A percentile compares a stretch with the other conserved stretches of the same genome.
phyloP scores from a whole-genome alignment of 2,329 filamentous ascomycete species.

The Aspergillus sp. region DNA sequence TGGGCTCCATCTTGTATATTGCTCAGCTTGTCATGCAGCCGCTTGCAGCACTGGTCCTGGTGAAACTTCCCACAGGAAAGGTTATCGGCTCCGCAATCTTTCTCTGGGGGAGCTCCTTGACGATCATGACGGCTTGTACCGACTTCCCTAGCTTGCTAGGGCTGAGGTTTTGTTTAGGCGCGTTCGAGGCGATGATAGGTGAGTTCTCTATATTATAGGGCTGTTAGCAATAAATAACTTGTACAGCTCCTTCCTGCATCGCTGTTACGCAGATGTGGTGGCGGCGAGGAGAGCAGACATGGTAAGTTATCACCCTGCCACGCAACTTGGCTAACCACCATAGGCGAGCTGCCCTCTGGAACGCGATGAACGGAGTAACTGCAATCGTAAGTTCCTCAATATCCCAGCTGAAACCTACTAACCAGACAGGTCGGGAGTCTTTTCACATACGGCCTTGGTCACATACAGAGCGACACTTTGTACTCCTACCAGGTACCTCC shows the following conservation, averaged over 20 bases:
- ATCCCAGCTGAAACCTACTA: no score
- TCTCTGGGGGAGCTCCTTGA: conserved; percentile 53
- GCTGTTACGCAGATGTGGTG: conserved; percentile 65
- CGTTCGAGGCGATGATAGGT: conserved; percentile 33
- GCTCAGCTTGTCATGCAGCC: conserved; percentile 61
- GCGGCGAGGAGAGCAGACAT: conserved; percentile 58
- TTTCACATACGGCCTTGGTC: conserved; percentile 59
- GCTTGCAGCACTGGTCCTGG: conserved; percentile 49
- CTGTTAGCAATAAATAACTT: not conserved
- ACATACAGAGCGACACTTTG: conserved; percentile 51
- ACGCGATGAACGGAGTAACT: conserved; percentile 61
- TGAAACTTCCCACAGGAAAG: conserved; percentile 51
- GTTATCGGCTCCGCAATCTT: conserved; percentile 54
- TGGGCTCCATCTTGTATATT: conserved; percentile 62
- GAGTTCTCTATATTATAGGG: not conserved
- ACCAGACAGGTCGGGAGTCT: conserved; percentile 26
- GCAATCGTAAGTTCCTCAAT: conserved; percentile 52
- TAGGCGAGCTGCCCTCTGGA: conserved; percentile 56
- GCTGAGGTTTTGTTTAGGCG: conserved; percentile 46
- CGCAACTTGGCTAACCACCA: not conserved
- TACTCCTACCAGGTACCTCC: conserved; percentile 27
- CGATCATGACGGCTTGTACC: conserved; percentile 53
- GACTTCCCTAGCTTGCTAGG: conserved; percentile 49
- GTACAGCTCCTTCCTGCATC: conserved; percentile 51
- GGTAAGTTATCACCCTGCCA: conserved; percentile 21